These are phyloP conservation scores for Mycena sp. DNA, from an alignment of 1,284 basidiomycete species.

Conservation along the genomic window DNA sequence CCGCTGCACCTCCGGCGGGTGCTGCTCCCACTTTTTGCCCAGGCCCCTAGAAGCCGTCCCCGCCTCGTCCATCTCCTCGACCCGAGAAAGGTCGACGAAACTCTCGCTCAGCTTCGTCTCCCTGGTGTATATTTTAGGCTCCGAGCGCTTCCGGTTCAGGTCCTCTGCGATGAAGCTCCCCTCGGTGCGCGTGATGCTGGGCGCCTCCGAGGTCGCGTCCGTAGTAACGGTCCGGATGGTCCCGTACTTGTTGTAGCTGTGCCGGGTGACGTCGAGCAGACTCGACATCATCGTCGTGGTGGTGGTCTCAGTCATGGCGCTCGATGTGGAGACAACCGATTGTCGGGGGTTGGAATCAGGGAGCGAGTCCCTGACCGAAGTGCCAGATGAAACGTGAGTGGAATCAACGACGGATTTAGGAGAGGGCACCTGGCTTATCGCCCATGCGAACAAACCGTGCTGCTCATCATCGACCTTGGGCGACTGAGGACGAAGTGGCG, in stretches of 20 bases:
- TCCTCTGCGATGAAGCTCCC: constrained; percentile 66
- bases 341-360: constrained; percentile 45
- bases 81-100: constrained; percentile 64
- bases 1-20: constrained; percentile 40
- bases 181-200: constrained; percentile 71
- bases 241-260: constrained; percentile 64
- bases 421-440: constrained; percentile 41
- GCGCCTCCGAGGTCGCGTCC: constrained; percentile 74
- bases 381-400: constrained; percentile 10
- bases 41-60: constrained; percentile 51
- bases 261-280: constrained; percentile 62
- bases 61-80: constrained; percentile 78
- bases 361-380: constrained; percentile 10
- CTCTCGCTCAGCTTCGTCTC: constrained; percentile 71
- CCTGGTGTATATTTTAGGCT: constrained; percentile 44
- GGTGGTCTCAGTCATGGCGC: constrained; percentile 59
- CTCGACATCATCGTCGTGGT: constrained; percentile 70
- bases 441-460: constrained; percentile 41
- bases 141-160: constrained; percentile 50
- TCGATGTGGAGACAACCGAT: constrained; percentile 53
- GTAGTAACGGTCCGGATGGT: constrained; percentile 84
- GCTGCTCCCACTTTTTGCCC: constrained; percentile 31
- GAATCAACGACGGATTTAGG: constrained; percentile 26
- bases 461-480: constrained; percentile 43
- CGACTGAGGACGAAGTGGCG: constrained; percentile 58